phyloP scores from a whole-genome alignment of 2,329 filamentous ascomycete species.

The Colletotrichum noveboracense region DNA sequence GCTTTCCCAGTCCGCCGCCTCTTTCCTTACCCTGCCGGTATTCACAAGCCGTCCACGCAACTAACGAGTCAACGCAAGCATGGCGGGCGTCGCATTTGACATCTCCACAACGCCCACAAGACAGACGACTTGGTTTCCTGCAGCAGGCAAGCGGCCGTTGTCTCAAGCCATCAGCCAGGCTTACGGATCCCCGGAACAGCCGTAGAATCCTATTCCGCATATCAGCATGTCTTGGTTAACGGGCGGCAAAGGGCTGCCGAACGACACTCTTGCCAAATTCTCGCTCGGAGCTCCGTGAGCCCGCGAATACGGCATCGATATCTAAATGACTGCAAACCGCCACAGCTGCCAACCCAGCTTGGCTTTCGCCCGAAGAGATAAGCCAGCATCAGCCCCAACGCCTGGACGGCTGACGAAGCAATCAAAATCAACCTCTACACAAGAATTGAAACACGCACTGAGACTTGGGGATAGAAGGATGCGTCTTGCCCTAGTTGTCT shows the following conservation, averaged over 20 bases:
- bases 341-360: not conserved
- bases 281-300: not conserved
- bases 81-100: not conserved
- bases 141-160: not conserved
- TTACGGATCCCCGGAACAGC: not conserved
- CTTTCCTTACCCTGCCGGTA: not conserved
- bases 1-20: not conserved
- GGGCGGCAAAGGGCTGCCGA: not conserved
- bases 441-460: not conserved
- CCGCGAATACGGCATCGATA: not conserved
- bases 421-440: not conserved
- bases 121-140: not conserved
- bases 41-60: not conserved
- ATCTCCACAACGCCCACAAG: not conserved
- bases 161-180: not conserved
- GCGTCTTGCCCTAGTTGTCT: not conserved
- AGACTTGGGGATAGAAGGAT: not conserved
- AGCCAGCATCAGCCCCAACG: not conserved
- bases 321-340: not conserved
- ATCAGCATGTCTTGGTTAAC: not conserved
- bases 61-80: not conserved
- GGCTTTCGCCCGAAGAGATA: not conserved
- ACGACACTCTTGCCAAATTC: not conserved
- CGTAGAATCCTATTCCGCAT: not conserved
- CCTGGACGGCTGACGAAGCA: not conserved